These are phyloP conservation scores for Balansia obtecta DNA, from an alignment of 2,329 filamentous ascomycete genomes.

Conservation along the genomic window DNA sequence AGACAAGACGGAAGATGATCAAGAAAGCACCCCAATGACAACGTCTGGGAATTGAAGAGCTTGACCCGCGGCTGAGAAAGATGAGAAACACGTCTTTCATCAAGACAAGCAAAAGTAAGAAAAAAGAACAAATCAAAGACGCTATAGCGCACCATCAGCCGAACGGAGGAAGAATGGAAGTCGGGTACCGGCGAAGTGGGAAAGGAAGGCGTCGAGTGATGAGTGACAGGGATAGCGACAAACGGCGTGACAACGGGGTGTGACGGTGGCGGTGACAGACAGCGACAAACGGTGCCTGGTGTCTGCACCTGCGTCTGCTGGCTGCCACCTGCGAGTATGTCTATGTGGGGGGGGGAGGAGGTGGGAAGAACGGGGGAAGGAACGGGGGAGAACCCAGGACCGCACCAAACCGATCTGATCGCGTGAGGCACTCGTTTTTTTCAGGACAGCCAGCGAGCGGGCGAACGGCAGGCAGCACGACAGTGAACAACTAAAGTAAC, in stretches of 20 bases:
- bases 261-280: neutral
- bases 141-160: too few species aligned
- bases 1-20: neutral
- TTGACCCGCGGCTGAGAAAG: neutral
- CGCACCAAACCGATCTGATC: neutral
- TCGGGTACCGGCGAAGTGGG: too few species aligned
- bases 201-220: too few species aligned
- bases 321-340: too few species aligned
- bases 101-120: too few species aligned
- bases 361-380: too few species aligned
- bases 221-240: neutral
- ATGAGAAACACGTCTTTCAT: too few species aligned
- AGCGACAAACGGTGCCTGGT: neutral
- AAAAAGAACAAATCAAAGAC: too few species aligned
- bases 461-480: neutral
- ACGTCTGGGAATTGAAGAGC: neutral
- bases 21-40: neutral
- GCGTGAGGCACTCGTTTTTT: slow-evolving; percentile 8
- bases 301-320: too few species aligned
- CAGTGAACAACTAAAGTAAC: neutral
- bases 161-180: too few species aligned
- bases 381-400: too few species aligned
- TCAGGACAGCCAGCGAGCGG: neutral
- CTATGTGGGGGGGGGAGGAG: too few species aligned
- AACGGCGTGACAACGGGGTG: neutral